Evolutionary conservation across 1,284 basidiomycete genomes (phyloP), one percentile per base, ranked within the genome.

Genomic region (Gomphus sp.): DNA sequence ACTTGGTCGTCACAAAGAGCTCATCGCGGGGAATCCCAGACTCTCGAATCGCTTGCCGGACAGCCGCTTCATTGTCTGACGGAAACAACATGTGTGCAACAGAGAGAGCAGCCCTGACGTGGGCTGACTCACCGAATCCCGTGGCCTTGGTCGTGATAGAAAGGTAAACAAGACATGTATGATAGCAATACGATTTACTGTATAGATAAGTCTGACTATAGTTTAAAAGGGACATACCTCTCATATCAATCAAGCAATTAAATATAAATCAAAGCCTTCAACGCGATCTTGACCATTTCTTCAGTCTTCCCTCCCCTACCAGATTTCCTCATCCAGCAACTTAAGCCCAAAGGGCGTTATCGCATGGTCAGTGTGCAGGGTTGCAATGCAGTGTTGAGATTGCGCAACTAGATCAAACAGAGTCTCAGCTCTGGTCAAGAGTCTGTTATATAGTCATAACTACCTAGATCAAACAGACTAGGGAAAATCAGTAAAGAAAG

Each of bases 91-190:
- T 22, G 22, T 22, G 22, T 22, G 22, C 22, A 22, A 22, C 22
- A 22, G 22, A 22, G 22, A 22, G 22, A 66, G 1, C 22, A 22
- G 22, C 22, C 22, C 22, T 22, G 22, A 22, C 22, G 22, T 22
- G 22, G 22, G 22, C 22, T 22, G 22, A 22, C 22, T 22, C 22
- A 22, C 22, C 22, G 22, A 22, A 22, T 22, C 22, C 22, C 22
- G 22, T 22, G 22, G 22, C 22, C 62, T 78, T 78, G 2, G 77
- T 78, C 1, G 81, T 77, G n/a, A 85, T 65, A 64, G 71, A 84
- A 11, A 85, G 33, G 22, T 22, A 22, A 22, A 22, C 22, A 22
- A 22, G 22, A 22, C 1, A 22, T 22, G 22, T 22, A 22, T 22
- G 22, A 22, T 22, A 22, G 22, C 1, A 1, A 22, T 22, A 22